Evolutionary conservation across 2,329 filamentous ascomycete genomes (phyloP).

Genomic region (Penicillium fuscoglaucum): DNA sequence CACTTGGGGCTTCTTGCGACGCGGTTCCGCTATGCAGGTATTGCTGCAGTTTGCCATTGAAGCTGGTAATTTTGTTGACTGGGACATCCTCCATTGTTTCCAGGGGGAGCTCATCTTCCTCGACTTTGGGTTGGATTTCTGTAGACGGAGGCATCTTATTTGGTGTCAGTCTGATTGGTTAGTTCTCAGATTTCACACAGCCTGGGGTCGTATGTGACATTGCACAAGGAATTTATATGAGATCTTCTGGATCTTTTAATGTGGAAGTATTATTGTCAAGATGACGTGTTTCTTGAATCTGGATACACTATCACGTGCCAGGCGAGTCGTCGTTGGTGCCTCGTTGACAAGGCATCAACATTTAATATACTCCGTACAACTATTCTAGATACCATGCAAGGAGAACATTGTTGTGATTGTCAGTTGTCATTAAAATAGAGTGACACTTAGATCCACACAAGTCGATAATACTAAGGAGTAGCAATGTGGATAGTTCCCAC

Average conservation of each 20-base stretch:
- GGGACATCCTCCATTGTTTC: conserved; percentile 27
- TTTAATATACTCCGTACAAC: too few species aligned
- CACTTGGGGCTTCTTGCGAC: background rate
- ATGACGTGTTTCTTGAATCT: background rate
- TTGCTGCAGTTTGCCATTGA: conserved; percentile 39
- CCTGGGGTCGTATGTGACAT: background rate
- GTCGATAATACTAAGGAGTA: background rate
- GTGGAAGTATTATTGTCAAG: background rate
- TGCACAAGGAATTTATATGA: background rate
- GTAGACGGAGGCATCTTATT: conserved; percentile 4
- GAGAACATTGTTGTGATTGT: background rate
- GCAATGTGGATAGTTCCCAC: background rate
- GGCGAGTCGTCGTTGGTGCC: background rate
- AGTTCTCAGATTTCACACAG: background rate
- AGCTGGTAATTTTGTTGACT: conserved; percentile 37
- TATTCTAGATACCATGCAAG: background rate
- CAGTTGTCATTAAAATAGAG: background rate
- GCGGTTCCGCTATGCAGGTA: conserved; percentile 29
- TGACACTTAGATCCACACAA: background rate
- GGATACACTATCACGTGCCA: background rate
- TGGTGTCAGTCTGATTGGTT: conserved; percentile 5
- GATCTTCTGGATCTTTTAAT: background rate
- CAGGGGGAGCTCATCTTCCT: conserved; percentile 13
- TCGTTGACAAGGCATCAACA: background rate
- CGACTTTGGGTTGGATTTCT: background rate